Conservation (phyloP, 2,329 filamentous ascomycete species). For the Hymenoscyphus occultus region DNA sequence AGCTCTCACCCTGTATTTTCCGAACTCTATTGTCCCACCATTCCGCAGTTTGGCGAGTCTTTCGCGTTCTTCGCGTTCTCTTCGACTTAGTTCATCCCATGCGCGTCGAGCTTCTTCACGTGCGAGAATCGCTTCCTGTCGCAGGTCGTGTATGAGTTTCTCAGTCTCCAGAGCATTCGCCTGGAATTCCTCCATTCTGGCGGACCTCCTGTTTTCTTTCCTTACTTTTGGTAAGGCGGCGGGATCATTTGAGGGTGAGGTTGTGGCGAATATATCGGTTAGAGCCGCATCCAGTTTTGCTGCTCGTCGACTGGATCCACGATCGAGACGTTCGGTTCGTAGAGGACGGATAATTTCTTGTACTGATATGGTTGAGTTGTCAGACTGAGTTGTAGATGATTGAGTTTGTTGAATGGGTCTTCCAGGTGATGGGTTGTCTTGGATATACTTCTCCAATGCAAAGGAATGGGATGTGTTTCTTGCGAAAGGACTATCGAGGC, state of each 20-base stretch:
- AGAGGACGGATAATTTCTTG: not conserved
- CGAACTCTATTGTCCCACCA: slow-evolving; percentile 5
- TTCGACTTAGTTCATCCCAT: slow-evolving; percentile 11
- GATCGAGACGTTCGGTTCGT: slow-evolving; percentile 3
- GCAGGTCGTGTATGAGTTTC: slow-evolving; percentile 8
- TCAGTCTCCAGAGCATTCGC: not conserved
- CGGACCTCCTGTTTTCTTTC: slow-evolving; percentile 6
- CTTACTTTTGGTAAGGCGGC: not conserved
- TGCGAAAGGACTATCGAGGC: not conserved
- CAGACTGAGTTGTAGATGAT: not conserved
- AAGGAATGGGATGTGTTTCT: slow-evolving; percentile 5
- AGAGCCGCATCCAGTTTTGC: slow-evolving; percentile 9
- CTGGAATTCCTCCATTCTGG: slow-evolving; percentile 4
- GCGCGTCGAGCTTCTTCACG: slow-evolving; percentile 13
- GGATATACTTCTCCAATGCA: slow-evolving; percentile 8
- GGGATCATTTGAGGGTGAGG: not conserved
- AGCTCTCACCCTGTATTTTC: not conserved
- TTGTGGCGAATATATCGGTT: slow-evolving; percentile 5
- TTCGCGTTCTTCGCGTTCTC: slow-evolving; percentile 13
- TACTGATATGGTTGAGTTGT: not conserved
- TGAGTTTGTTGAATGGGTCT: not conserved
- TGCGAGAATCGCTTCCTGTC: slow-evolving; percentile 8
- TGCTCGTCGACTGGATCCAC: slow-evolving; percentile 9
- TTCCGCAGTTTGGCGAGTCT: slow-evolving; percentile 5
- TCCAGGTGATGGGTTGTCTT: not conserved